Evolutionary conservation across 768 basidiomycete species (phyloP).

Genomic region (Vararia minispora): DNA sequence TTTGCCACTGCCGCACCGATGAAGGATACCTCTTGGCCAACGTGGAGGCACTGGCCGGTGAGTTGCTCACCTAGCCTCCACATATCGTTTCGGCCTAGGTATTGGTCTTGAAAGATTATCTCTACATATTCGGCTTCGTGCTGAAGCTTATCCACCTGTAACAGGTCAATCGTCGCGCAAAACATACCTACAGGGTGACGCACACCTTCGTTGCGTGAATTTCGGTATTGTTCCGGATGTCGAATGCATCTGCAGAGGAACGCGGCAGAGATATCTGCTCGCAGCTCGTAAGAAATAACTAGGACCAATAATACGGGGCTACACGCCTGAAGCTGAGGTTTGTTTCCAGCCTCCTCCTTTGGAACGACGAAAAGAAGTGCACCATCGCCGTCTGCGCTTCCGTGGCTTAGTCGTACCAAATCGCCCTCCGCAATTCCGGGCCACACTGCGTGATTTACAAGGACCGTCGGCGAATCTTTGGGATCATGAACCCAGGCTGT

Average conservation of each 20-base stretch:
- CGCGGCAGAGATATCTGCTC: conserved; percentile 64
- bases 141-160: conserved; percentile 56
- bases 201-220: conserved; percentile 61
- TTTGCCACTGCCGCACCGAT: conserved; percentile 76
- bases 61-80: conserved; percentile 84
- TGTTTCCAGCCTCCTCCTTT: conserved; percentile 47
- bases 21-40: conserved; percentile 77
- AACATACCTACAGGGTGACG: conserved; percentile 8
- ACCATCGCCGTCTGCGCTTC: conserved; percentile 28
- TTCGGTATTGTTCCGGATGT: conserved; percentile 59
- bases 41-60: conserved; percentile 70
- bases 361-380: conserved; percentile 56
- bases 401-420: conserved; percentile 42
- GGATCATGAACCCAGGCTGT: conserved; percentile 69
- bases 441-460: conserved; percentile 67
- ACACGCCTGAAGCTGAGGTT: conserved; percentile 54
- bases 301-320: not conserved
- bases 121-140: conserved; percentile 74
- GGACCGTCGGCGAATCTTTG: conserved; percentile 45
- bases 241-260: conserved; percentile 60
- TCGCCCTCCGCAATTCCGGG: conserved; percentile 74
- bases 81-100: conserved; percentile 93
- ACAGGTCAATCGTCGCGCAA: conserved; percentile 2
- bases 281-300: not conserved
- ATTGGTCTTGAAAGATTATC: conserved; percentile 89